Percentiles rank a stretch among this genome's conserved stretches.
phyloP scores from a whole-genome alignment of 257 asterid genomes.

The Ajuga chamaepitys region DNA sequence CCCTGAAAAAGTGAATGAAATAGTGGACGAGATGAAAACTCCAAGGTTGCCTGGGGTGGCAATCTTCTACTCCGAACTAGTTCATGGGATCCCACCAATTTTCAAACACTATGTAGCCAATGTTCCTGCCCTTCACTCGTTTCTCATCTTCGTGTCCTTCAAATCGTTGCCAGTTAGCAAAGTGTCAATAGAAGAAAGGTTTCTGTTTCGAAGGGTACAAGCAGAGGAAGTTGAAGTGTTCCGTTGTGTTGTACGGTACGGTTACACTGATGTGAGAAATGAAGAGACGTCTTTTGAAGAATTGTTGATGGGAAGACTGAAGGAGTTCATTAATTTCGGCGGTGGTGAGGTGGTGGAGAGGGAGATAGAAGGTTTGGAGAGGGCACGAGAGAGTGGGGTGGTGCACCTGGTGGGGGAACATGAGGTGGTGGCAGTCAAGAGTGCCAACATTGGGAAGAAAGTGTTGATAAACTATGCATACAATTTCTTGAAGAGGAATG shows the following conservation, averaged over 20 bases:
- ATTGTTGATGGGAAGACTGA: constrained; percentile 31
- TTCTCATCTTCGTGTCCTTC: constrained; percentile 46
- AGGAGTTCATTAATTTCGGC: constrained; percentile 26
- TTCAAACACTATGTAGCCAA: constrained; percentile 48
- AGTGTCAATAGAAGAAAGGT: constrained; percentile 44
- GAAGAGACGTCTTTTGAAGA: constrained; percentile 37
- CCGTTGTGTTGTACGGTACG: constrained; percentile 54
- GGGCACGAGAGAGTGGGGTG: constrained; percentile 33
- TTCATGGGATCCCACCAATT: constrained; percentile 62
- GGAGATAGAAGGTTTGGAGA: constrained; percentile 32
- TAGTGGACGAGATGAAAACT: constrained; percentile 1
- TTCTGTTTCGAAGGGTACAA: constrained; percentile 39
- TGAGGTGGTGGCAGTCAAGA: constrained; percentile 48
- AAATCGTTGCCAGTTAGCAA: constrained; percentile 44
- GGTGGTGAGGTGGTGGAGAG: constrained; percentile 2
- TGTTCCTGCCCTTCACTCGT: constrained; percentile 44
- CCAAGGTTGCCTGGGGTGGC: constrained; percentile 45
- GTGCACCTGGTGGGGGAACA: constrained; percentile 67
- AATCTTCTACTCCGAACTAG: constrained; percentile 52
- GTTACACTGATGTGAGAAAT: constrained; percentile 36
- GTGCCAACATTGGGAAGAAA: constrained; percentile 34
- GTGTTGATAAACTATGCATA: constrained; percentile 45
- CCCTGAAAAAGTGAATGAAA: constrained; percentile 21
- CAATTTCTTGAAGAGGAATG: constrained; percentile 43
- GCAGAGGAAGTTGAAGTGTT: constrained; percentile 36